These are phyloP conservation scores for Monosporozyma unispora DNA, from an alignment of 805 yeast species.

Conservation along the genomic window DNA sequence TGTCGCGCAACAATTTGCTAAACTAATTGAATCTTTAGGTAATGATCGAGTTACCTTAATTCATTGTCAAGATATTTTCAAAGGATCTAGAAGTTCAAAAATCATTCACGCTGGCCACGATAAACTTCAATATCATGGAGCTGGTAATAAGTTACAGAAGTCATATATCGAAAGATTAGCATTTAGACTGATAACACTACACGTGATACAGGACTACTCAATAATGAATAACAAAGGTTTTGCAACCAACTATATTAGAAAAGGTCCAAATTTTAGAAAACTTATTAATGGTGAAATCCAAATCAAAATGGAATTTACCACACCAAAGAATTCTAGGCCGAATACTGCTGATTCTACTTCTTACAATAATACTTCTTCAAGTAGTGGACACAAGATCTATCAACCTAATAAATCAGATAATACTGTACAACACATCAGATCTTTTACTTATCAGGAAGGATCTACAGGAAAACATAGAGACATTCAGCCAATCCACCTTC, in stretches of 20 bases:
- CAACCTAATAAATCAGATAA: constrained; percentile 1
- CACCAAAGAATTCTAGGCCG: constrained; percentile 14
- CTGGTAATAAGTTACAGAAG: constrained; percentile 52
- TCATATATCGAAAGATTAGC: constrained; percentile 75
- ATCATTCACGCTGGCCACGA: constrained; percentile 58
- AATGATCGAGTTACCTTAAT: constrained; percentile 60
- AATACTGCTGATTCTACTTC: constrained; percentile 7
- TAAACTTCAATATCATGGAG: constrained; percentile 52
- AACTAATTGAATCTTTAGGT: constrained; percentile 49
- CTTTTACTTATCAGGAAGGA: constrained; percentile 7
- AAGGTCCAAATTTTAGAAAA: constrained; percentile 45
- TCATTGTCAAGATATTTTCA: constrained; percentile 74
- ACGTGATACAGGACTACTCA: constrained; percentile 61
- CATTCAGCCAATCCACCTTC: constrained; percentile 10
- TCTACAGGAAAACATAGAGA: constrained; percentile 1
- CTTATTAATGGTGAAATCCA: constrained; percentile 38
- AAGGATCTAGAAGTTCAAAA: constrained; percentile 62
- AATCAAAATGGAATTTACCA: constrained; percentile 45
- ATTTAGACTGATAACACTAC: constrained; percentile 61
- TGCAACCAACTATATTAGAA: constrained; percentile 63
- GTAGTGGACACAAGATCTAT: not conserved
- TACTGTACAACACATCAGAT: not conserved
- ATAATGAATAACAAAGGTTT: constrained; percentile 70
- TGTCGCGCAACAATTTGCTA: constrained; percentile 49
- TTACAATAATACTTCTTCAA: not conserved